Percentiles rank a stretch among this genome's conserved stretches.
Conservation (phyloP, 371 early-diverging fungal species). For the Blakeslea trispora region DNA sequence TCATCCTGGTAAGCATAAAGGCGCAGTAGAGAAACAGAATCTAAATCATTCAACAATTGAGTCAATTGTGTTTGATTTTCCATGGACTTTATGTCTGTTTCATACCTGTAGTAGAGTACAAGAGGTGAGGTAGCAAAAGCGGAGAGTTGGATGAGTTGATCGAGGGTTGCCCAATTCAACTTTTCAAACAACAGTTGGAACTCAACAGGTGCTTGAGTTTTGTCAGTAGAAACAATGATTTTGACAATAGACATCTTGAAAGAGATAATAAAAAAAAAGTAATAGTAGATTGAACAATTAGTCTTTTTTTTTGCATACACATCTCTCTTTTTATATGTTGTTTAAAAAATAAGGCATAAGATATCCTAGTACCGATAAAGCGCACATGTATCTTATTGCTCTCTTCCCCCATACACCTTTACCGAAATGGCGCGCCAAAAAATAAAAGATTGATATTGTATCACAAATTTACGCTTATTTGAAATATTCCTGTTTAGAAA, state of each 20-base stretch:
- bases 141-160: slow-evolving; percentile 9
- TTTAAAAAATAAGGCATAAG: too few species aligned
- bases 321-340: too few species aligned
- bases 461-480: too few species aligned
- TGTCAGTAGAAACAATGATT: background rate
- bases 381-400: too few species aligned
- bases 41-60: background rate
- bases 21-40: background rate
- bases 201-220: background rate
- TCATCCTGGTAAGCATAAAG: slow-evolving; percentile 1
- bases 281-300: too few species aligned
- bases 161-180: slow-evolving; percentile 16
- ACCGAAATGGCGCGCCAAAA: too few species aligned
- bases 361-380: too few species aligned
- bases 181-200: slow-evolving; percentile 17
- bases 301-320: too few species aligned
- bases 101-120: slow-evolving; percentile 12
- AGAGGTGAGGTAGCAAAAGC: slow-evolving; percentile 9
- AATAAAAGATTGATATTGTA: too few species aligned
- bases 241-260: background rate
- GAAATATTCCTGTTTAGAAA: too few species aligned
- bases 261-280: too few species aligned
- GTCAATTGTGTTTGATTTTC: slow-evolving; percentile 7
- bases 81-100: background rate
- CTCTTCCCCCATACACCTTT: too few species aligned